phyloP scores from a whole-genome alignment of 164 flowering plant species.

The Annona cherimola region DNA sequence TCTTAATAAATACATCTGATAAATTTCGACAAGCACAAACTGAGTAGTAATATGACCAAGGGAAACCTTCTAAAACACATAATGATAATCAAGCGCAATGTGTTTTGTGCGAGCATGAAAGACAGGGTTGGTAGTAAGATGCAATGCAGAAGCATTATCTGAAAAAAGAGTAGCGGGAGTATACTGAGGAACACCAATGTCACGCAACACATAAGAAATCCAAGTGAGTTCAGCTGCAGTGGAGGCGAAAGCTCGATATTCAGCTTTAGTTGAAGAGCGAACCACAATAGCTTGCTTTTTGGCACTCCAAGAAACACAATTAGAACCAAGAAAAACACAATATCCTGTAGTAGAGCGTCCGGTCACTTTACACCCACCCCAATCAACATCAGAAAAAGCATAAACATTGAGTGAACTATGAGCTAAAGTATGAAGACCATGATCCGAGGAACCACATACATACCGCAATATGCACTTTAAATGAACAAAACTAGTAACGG shows the following conservation, averaged over 20 bases:
- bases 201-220: neutral
- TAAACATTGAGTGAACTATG: no score
- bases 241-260: neutral
- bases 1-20: neutral
- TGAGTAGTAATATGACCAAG: neutral
- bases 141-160: neutral
- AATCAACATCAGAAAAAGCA: neutral
- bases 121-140: neutral
- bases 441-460: neutral
- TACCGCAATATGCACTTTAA: neutral
- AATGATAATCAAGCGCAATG: neutral
- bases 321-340: neutral
- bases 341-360: neutral
- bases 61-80: neutral
- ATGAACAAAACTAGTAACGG: neutral
- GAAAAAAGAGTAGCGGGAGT: neutral
- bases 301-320: slow-evolving; percentile 2
- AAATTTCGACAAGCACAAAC: neutral
- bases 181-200: neutral
- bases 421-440: neutral
- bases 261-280: neutral
- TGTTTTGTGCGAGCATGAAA: neutral
- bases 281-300: neutral
- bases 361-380: neutral
- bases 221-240: neutral